A percentile compares a stretch with the other conserved stretches of the same genome.
Conservation (phyloP, 495 filamentous ascomycete genomes). For the Trichoderma virens region DNA sequence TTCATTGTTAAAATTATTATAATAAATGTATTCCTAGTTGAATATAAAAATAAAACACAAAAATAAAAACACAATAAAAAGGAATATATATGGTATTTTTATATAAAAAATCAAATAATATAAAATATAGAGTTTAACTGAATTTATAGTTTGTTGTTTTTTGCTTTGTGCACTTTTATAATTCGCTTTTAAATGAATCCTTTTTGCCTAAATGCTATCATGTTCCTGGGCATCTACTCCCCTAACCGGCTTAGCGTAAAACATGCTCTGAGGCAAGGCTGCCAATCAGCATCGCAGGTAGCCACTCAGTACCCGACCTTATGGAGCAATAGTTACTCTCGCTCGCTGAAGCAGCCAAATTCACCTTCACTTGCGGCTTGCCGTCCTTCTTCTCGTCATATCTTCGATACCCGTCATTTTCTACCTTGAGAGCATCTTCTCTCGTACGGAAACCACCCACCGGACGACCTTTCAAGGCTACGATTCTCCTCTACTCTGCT, state of each 20-base stretch:
- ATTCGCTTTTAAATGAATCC: not conserved
- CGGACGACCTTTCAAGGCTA: not conserved
- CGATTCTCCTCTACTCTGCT: not conserved
- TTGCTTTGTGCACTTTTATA: not conserved
- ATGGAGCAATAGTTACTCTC: not conserved
- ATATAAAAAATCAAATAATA: not conserved
- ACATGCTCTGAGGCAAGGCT: not conserved
- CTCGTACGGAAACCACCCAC: not conserved
- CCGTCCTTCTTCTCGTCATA: not conserved
- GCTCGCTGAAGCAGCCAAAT: conserved; percentile 4
- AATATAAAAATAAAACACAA: too few species aligned
- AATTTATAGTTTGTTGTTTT: not conserved
- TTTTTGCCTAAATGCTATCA: not conserved
- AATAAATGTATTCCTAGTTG: too few species aligned
- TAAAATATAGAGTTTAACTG: not conserved
- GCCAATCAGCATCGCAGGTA: not conserved
- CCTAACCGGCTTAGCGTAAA: not conserved
- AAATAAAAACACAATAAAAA: too few species aligned
- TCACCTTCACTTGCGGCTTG: conserved; percentile 5
- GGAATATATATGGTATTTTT: too few species aligned
- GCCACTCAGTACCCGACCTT: not conserved
- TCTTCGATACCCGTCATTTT: not conserved
- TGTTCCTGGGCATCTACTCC: not conserved
- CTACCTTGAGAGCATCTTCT: not conserved
- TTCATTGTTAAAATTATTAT: too few species aligned